phyloP scores from a whole-genome alignment of 116 monocot species.

The Dioscorea cayenensis region DNA sequence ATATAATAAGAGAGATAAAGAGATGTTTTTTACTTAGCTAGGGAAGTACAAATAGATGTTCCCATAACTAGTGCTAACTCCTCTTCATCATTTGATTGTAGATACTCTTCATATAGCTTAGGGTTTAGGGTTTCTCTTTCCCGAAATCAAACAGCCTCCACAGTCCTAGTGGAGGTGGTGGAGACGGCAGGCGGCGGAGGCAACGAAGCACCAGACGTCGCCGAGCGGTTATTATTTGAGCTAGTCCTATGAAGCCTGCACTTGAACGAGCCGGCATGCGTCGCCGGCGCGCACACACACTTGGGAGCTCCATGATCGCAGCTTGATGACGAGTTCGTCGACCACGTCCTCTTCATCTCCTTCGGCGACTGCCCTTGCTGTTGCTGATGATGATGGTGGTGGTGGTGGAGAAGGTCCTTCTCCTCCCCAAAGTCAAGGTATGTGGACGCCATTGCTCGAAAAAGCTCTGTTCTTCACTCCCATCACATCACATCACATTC shows the following conservation, averaged over 20 bases:
- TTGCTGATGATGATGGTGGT: constrained; percentile 6
- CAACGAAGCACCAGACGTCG: neutral
- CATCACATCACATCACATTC: no score
- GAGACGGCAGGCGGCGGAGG: constrained; percentile 5
- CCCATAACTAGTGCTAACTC: neutral
- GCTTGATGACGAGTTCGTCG: neutral
- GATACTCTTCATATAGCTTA: neutral
- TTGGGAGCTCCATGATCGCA: neutral
- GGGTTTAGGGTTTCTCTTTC: neutral
- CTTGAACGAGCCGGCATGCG: constrained; percentile 40
- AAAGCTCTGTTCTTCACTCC: neutral
- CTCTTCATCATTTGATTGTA: neutral
- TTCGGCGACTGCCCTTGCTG: neutral
- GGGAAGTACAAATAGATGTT: neutral
- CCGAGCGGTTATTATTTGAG: constrained; percentile 15
- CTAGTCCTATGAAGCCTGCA: constrained; percentile 34
- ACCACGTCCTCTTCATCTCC: neutral
- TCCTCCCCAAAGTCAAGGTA: constrained; percentile 2
- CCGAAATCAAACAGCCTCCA: constrained; percentile 11
- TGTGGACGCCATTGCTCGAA: constrained; percentile 9
- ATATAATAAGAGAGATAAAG: neutral
- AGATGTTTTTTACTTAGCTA: neutral
- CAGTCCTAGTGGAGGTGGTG: constrained; percentile 11
- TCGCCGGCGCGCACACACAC: constrained; percentile 33
- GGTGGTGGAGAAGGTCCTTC: neutral